These are phyloP conservation scores for Crepidotus sp. DNA, from an alignment of 1,284 basidiomycete genomes.

Conservation along the genomic window DNA sequence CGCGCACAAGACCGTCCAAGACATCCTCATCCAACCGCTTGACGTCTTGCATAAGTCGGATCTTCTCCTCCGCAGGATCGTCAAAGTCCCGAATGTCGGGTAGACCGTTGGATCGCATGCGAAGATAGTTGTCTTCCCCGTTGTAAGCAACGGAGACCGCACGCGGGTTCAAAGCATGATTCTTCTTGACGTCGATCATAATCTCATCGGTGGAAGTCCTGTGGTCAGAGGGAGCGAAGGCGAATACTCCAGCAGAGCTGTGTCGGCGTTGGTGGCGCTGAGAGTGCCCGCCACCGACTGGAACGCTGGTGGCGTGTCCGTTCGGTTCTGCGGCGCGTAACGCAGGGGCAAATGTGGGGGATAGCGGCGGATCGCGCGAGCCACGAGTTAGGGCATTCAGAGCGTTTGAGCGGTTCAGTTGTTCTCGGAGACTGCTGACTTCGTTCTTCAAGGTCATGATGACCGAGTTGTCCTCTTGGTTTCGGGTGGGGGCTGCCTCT, in stretches of 20 bases:
- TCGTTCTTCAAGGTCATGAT: slow-evolving; percentile 88
- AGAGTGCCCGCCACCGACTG: slow-evolving; percentile 27
- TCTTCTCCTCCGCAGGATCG: slow-evolving; percentile 92
- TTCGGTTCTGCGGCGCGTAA: slow-evolving; percentile 35
- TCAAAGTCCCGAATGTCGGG: slow-evolving; percentile 69
- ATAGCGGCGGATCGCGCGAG: slow-evolving; percentile 64
- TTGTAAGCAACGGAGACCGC: slow-evolving; percentile 90
- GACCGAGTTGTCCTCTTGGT: slow-evolving; percentile 75
- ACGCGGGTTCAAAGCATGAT: slow-evolving; percentile 70
- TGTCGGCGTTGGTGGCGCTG: slow-evolving; percentile 72
- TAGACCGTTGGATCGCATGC: slow-evolving; percentile 66
- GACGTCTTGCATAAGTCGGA: slow-evolving; percentile 86
- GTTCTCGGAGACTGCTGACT: slow-evolving; percentile 85
- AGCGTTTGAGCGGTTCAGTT: slow-evolving; percentile 90
- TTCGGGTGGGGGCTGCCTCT: slow-evolving; percentile 51
- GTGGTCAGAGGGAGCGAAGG: slow-evolving; percentile 48
- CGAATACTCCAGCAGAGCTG: slow-evolving; percentile 77
- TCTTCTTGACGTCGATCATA: slow-evolving; percentile 70
- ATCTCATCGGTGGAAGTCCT: slow-evolving; percentile 73
- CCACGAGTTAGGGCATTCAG: slow-evolving; percentile 75
- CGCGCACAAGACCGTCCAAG: slow-evolving; percentile 82
- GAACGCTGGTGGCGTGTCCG: slow-evolving; percentile 9
- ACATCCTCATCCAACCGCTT: slow-evolving; percentile 93
- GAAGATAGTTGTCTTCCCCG: slow-evolving; percentile 63
- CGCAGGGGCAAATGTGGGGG: slow-evolving; percentile 73